Percentiles rank a stretch among this genome's conserved stretches.
Conservation (phyloP, 176 grass and related monocot genomes). For the Rhynchospora breviuscula region DNA sequence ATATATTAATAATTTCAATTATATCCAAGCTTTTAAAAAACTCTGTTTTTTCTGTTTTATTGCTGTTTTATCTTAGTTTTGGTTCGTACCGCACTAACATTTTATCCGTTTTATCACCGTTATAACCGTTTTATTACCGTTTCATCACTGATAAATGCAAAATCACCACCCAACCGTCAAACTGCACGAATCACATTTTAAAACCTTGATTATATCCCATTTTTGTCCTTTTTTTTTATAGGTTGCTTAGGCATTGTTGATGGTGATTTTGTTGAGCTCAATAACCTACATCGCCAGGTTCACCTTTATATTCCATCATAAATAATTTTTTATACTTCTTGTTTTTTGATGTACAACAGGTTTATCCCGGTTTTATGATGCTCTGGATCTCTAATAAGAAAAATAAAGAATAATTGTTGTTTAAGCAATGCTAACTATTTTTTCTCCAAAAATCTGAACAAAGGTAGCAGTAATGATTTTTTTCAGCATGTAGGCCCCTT, state of each 20-base stretch:
- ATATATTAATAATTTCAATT: neutral
- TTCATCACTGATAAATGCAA: too few species aligned
- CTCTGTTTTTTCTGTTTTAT: too few species aligned
- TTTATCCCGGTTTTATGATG: neutral
- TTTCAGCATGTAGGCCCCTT: neutral
- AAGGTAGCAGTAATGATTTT: neutral
- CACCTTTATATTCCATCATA: neutral
- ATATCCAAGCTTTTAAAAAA: too few species aligned
- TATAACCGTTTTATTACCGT: too few species aligned
- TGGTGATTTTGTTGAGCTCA: slow-evolving; percentile 80
- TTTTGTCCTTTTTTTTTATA: slow-evolving; percentile 31
- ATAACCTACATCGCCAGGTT: slow-evolving; percentile 93
- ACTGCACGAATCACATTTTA: too few species aligned
- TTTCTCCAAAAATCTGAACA: neutral
- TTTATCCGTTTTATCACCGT: too few species aligned
- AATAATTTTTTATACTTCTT: slow-evolving; percentile 2
- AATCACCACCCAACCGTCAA: too few species aligned
- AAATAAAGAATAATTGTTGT: neutral
- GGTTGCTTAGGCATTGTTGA: slow-evolving; percentile 93
- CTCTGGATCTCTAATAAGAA: neutral
- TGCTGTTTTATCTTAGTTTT: too few species aligned
- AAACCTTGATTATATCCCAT: neutral
- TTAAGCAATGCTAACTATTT: neutral
- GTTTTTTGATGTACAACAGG: neutral
- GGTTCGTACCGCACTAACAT: too few species aligned